Conservation (phyloP, 2,329 filamentous ascomycete genomes). For the Berkeleyomyces basicola region DNA sequence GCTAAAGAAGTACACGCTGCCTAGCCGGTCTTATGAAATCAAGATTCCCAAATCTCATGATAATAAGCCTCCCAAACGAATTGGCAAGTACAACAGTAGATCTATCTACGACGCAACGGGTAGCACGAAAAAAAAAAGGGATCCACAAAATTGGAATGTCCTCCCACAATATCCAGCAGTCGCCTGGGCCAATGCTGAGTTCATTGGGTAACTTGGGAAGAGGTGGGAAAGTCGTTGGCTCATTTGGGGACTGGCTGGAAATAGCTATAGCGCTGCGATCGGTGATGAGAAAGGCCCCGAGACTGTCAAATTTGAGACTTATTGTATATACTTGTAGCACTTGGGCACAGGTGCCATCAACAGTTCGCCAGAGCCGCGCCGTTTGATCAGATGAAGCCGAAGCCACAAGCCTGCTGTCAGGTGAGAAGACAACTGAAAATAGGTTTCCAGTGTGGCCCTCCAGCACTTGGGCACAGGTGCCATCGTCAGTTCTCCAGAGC, state of each 20-base stretch:
- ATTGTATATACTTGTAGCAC: no score
- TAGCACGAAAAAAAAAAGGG: background rate
- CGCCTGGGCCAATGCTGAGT: background rate
- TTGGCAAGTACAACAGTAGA: background rate
- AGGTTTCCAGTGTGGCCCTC: background rate
- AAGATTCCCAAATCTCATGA: background rate
- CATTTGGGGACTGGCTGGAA: background rate
- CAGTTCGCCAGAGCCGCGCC: background rate
- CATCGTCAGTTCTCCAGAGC: background rate
- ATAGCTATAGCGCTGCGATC: no score
- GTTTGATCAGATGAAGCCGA: background rate
- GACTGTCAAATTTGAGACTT: background rate
- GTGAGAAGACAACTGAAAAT: background rate
- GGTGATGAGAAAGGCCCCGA: no score
- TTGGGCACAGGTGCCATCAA: background rate
- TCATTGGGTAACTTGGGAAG: background rate
- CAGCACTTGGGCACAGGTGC: background rate
- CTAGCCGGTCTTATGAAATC: no score
- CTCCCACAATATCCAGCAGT: background rate
- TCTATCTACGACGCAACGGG: no score
- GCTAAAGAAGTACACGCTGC: no score
- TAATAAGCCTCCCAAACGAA: background rate
- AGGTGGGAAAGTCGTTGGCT: background rate
- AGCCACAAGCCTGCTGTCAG: background rate
- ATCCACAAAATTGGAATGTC: background rate